Percentiles rank a stretch among this genome's conserved stretches.
Conservation (phyloP, 169 alveolate species). For the Besnoitia besnoiti region DNA sequence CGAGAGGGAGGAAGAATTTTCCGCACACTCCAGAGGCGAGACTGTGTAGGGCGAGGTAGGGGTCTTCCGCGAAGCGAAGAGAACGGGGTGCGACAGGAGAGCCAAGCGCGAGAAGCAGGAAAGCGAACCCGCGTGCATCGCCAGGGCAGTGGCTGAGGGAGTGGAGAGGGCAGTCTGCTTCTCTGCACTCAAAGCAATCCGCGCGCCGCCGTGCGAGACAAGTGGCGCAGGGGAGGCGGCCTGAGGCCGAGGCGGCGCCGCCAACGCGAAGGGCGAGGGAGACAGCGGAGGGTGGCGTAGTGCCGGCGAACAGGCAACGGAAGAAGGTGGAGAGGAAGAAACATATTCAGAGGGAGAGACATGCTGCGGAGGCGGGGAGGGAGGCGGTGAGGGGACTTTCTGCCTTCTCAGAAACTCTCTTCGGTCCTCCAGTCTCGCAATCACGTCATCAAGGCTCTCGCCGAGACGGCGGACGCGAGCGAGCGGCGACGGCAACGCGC, state of each 20-base stretch:
- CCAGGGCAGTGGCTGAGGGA: no score
- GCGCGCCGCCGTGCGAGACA: no score
- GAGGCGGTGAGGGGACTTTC: neutral
- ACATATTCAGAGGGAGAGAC: no score
- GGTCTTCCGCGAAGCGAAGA: neutral
- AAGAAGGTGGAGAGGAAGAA: neutral
- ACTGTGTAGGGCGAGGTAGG: neutral
- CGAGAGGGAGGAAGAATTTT: neutral
- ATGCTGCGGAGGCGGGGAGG: neutral
- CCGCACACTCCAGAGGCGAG: no score
- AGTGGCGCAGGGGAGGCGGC: no score
- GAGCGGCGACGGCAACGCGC: conserved; percentile 22
- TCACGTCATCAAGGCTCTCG: neutral
- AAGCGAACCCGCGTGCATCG: neutral
- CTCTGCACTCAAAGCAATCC: no score
- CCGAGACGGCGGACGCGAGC: neutral
- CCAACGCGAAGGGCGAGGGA: neutral
- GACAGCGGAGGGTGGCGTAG: neutral
- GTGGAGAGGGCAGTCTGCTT: no score
- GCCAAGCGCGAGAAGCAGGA: neutral
- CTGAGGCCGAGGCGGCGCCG: no score
- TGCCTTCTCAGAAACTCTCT: neutral
- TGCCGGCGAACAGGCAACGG: no score
- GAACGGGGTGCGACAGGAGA: neutral
- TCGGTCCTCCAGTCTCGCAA: neutral